A percentile compares a stretch with the other conserved stretches of the same genome.
Conservation (phyloP, 306 rosid species). For the Oxytropis ochrocephala region DNA sequence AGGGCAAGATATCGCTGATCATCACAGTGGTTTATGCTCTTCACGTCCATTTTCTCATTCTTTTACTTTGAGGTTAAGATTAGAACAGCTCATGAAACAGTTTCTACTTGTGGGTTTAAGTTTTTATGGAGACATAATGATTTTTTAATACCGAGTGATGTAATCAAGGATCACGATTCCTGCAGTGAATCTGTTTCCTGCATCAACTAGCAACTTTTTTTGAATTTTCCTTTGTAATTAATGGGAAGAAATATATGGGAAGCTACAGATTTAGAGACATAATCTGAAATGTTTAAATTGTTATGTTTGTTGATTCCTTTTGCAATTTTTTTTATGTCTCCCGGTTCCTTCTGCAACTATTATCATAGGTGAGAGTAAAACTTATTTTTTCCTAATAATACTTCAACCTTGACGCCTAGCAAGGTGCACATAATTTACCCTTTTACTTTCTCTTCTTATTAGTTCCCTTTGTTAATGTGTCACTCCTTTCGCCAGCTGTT, state of each 20-base stretch:
- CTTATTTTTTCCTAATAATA: neutral
- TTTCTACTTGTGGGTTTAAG: neutral
- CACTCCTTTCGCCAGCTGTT: neutral
- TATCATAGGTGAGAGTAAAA: neutral
- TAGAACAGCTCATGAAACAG: neutral
- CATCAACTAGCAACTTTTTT: neutral
- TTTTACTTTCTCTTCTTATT: neutral
- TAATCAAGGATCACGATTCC: no score
- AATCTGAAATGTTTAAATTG: neutral
- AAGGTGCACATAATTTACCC: neutral
- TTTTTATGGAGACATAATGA: neutral
- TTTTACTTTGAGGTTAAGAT: neutral
- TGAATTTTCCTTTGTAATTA: neutral
- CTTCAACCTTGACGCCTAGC: neutral
- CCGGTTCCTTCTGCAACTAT: neutral
- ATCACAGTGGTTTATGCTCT: slow-evolving; percentile 4
- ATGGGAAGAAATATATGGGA: neutral
- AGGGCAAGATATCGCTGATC: neutral
- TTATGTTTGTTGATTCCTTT: neutral
- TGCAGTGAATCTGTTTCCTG: no score
- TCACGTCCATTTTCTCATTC: neutral
- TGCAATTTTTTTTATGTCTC: neutral
- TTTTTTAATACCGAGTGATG: neutral
- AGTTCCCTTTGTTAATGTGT: neutral
- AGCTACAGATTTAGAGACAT: neutral